phyloP scores from a whole-genome alignment of 192 early-diverging fungal species.

The Umbelopsis isabellina region DNA sequence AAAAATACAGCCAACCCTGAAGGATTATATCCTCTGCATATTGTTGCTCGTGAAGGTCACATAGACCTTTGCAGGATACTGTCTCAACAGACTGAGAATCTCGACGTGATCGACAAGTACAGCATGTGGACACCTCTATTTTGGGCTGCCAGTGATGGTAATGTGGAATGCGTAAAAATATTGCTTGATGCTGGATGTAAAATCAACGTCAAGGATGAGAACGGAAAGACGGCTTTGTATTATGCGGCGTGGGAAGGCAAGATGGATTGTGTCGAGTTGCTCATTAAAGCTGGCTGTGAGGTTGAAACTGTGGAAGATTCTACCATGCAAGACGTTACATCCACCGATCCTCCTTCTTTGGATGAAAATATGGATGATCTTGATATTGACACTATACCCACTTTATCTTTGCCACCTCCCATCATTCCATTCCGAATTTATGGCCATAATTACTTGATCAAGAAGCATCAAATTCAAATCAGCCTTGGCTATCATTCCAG shows the following conservation, averaged over 20 bases:
- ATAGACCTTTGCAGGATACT: slow-evolving; percentile 70
- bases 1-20: slow-evolving; percentile 76
- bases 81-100: slow-evolving; percentile 69
- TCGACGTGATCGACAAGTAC: slow-evolving; percentile 88
- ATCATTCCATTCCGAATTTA: slow-evolving; percentile 98
- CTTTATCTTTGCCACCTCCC: slow-evolving; percentile 93
- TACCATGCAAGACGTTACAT: not conserved
- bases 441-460: slow-evolving; percentile 96
- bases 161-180: slow-evolving; percentile 77
- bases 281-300: slow-evolving; percentile 68
- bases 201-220: slow-evolving; percentile 80
- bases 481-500: slow-evolving; percentile 53
- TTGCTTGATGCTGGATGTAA: slow-evolving; percentile 79
- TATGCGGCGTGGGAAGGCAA: slow-evolving; percentile 96
- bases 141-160: slow-evolving; percentile 91
- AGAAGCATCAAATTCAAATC: slow-evolving; percentile 86
- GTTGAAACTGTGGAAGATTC: slow-evolving; percentile 16
- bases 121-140: slow-evolving; percentile 98
- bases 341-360: slow-evolving; percentile 18
- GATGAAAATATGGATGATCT: slow-evolving; percentile 54
- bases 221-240: slow-evolving; percentile 79
- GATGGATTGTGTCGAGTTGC: slow-evolving; percentile 73
- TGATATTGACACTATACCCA: slow-evolving; percentile 91
- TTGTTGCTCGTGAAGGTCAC: slow-evolving; percentile 86
- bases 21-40: slow-evolving; percentile 87